Percentiles rank a stretch among this genome's conserved stretches.
Conservation (phyloP, 495 filamentous ascomycete species). For the Lasiosphaeria hispida region DNA sequence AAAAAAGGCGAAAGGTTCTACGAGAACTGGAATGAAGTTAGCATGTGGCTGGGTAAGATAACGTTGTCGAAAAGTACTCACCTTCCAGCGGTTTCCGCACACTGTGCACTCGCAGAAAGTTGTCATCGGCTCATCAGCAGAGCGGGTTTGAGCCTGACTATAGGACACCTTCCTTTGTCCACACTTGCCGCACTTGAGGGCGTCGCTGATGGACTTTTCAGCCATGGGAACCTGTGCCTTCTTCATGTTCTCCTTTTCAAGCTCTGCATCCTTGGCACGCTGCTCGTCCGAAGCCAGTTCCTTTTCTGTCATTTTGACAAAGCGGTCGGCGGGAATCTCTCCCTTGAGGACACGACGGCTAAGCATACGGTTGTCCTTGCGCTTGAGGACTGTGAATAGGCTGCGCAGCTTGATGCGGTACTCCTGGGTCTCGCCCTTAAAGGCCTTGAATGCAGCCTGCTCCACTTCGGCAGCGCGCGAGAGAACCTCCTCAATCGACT, state of each 20-base stretch:
- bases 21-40: constrained; percentile 4
- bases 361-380: constrained; percentile 76
- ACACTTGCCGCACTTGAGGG: constrained; percentile 84
- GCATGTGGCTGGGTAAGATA: background rate
- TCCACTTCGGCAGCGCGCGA: constrained; percentile 70
- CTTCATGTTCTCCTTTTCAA: constrained; percentile 90
- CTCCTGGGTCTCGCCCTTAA: constrained; percentile 62
- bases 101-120: constrained; percentile 76
- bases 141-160: constrained; percentile 91
- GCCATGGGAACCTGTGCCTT: constrained; percentile 88
- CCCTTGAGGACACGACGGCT: constrained; percentile 71
- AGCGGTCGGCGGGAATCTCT: constrained; percentile 64
- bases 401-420: constrained; percentile 88
- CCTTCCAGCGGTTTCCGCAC: constrained; percentile 77
- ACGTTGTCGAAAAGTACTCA: constrained; percentile 22
- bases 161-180: constrained; percentile 91
- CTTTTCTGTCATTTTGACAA: constrained; percentile 62
- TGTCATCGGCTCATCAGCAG: constrained; percentile 89
- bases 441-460: constrained; percentile 62
- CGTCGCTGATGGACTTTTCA: constrained; percentile 82
- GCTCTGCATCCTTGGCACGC: constrained; percentile 66
- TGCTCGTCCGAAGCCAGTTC: constrained; percentile 64
- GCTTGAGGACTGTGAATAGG: constrained; percentile 90
- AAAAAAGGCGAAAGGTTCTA: background rate
- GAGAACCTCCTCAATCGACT: constrained; percentile 57